Conservation (phyloP, 768 basidiomycete genomes). For the Harrya chromipes region DNA sequence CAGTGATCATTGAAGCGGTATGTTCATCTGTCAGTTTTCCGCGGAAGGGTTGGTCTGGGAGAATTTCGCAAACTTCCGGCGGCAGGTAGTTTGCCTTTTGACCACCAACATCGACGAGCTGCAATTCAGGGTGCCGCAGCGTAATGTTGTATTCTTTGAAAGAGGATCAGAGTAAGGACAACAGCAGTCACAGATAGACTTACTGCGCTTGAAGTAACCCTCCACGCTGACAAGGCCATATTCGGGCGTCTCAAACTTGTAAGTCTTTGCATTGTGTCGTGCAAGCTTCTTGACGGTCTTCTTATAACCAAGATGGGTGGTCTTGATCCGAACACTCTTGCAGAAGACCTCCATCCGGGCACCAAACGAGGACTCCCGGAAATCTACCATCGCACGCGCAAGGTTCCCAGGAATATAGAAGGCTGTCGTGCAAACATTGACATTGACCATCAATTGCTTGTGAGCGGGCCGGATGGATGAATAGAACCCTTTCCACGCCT, state of each 20-base stretch:
- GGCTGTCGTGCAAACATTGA: constrained; percentile 49
- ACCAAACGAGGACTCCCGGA: constrained; percentile 50
- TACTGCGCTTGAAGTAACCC: constrained; percentile 47
- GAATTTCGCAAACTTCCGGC: constrained; percentile 48
- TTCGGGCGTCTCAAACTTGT: constrained; percentile 41
- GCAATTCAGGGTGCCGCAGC: constrained; percentile 40
- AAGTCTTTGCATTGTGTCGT: constrained; percentile 36
- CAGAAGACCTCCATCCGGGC: constrained; percentile 61
- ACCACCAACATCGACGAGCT: constrained; percentile 48
- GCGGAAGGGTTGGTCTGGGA: constrained; percentile 38
- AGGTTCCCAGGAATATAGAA: constrained; percentile 45
- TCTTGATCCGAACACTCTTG: constrained; percentile 60
- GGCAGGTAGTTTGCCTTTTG: constrained; percentile 42
- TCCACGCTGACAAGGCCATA: constrained; percentile 43
- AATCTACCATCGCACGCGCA: constrained; percentile 40
- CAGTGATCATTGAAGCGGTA: constrained; percentile 48
- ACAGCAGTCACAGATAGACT: constrained; percentile 10
- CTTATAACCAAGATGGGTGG: constrained; percentile 69
- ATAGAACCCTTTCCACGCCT: constrained; percentile 55
- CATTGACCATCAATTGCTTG: constrained; percentile 53
- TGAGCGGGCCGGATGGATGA: constrained; percentile 38
- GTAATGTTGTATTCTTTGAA: constrained; percentile 41
- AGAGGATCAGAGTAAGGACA: background rate
- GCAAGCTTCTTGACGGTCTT: constrained; percentile 65
- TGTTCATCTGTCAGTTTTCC: constrained; percentile 58